Evolutionary conservation across 2,329 filamentous ascomycete genomes (phyloP).

Genomic region (Chrysoporthe puriensis): DNA sequence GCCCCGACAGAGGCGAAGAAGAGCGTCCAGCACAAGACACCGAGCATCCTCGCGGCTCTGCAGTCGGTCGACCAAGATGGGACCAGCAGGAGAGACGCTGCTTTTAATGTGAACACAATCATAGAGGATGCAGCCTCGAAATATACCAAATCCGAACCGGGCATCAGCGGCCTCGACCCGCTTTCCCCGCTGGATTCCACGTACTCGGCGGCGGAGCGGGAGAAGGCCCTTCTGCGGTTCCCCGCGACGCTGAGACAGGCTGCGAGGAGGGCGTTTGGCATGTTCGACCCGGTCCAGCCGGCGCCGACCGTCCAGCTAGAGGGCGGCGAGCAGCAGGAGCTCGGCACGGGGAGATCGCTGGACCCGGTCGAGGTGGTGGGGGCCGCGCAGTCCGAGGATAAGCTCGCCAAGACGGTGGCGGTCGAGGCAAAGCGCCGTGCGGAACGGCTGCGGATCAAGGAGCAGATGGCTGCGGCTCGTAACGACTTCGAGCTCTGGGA

Average conservation of each 20-base stretch:
- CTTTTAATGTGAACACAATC: constrained; percentile 34
- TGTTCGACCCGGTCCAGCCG: constrained; percentile 33
- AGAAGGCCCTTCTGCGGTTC: constrained; percentile 44
- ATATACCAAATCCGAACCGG: constrained; percentile 16
- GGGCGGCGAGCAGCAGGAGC: background rate
- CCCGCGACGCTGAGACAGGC: constrained; percentile 45
- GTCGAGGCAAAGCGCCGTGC: constrained; percentile 45
- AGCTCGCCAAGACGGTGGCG: constrained; percentile 39
- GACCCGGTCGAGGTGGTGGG: constrained; percentile 35
- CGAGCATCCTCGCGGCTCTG: constrained; percentile 19
- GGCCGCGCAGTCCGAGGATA: constrained; percentile 27
- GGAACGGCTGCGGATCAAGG: constrained; percentile 58
- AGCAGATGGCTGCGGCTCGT: constrained; percentile 55
- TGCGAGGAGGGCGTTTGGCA: constrained; percentile 43
- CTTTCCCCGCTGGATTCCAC: constrained; percentile 31
- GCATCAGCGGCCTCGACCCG: constrained; percentile 26
- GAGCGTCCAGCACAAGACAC: constrained; percentile 9
- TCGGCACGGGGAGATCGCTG: background rate
- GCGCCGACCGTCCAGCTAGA: constrained; percentile 25
- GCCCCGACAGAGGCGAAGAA: constrained; percentile 12
- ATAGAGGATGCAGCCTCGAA: constrained; percentile 34
- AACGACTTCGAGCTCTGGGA: constrained; percentile 70
- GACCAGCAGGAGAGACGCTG: constrained; percentile 4
- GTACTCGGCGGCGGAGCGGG: constrained; percentile 37
- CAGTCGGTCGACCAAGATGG: constrained; percentile 2